Base-by-base conservation (phyloP, 257 asterid species). In the Lycium barbarum region DNA sequence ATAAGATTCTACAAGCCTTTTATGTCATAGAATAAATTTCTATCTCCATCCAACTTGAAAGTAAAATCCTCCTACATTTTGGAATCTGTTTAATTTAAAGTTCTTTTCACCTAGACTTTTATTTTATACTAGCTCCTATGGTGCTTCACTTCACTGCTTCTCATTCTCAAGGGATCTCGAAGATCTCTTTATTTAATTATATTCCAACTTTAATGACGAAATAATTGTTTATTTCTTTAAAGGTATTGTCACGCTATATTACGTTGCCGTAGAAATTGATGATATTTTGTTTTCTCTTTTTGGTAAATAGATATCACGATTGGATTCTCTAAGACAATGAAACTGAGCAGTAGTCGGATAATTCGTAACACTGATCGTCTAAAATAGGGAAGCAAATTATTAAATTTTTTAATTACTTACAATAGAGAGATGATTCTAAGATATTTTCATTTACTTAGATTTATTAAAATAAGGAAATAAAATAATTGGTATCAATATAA, bases 11-110 rank as follows among this genome's bases (percentile, higher is more conserved):
- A 40, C 22, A 22, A 13, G 13, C 49, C 9, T 20, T 49, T 20
- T 49, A 20, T 45, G 38, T 73, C 17, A 72, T 40, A 36, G 20
- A 11, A 18, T 47, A 20, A 47, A 74, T 15, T 74, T 47, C 54
- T 74, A 3, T 49, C 81, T 74, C n/a, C 81, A 7, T 13, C 81
- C 20, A 49, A 76, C 81, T 12, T 49, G 81, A 76, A 74, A 76
- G 81, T 26, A 76, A 51, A 22, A 76, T 73, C 15, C 22, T 49
- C 63, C 22, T 51, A 26, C 59, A 51, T 51, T 49, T 20, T 74
- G 14, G 45, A 74, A 49, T 74, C 22, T 11, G 22, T 74, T 74
- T 15, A 74, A 22, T 51, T 74, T 74, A 47, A 73, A 45, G 20
- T 73, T 12, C 57, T 73, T n/a, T 73, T 45, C 12, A 40, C 40